phyloP scores from a whole-genome alignment of 768 basidiomycete species.

The Boletus bicolor region DNA sequence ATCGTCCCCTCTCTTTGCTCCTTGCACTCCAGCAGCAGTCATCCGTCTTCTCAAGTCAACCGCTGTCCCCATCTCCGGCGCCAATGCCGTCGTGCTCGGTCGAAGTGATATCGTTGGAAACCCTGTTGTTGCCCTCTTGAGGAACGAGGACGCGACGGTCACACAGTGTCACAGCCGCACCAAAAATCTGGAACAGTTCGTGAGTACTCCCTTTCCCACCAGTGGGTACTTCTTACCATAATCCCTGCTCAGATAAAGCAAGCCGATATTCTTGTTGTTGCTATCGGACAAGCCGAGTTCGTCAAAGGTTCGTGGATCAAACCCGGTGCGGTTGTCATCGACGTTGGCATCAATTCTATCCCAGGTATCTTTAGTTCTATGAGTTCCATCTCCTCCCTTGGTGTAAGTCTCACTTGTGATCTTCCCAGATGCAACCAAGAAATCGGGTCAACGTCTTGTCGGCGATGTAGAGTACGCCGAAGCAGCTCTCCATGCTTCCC shows the following conservation, averaged over 20 bases:
- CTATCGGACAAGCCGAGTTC: slow-evolving; percentile 91
- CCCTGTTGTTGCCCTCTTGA: slow-evolving; percentile 87
- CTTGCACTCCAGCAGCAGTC: slow-evolving; percentile 94
- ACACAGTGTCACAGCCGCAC: slow-evolving; percentile 97
- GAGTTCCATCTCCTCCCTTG: background rate
- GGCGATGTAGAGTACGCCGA: slow-evolving; percentile 90
- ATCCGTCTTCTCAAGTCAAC: slow-evolving; percentile 88
- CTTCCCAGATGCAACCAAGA: slow-evolving; percentile 74
- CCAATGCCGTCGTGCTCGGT: slow-evolving; percentile 88
- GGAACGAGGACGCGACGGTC: slow-evolving; percentile 90
- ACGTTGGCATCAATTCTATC: slow-evolving; percentile 97
- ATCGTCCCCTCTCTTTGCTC: slow-evolving; percentile 83
- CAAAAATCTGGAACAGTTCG: slow-evolving; percentile 73
- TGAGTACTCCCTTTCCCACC: slow-evolving; percentile 36
- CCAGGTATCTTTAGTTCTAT: slow-evolving; percentile 51
- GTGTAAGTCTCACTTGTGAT: background rate
- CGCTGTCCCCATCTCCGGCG: slow-evolving; percentile 71
- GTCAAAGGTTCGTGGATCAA: slow-evolving; percentile 95
- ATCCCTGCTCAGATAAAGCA: slow-evolving; percentile 57
- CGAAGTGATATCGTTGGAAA: slow-evolving; percentile 98
- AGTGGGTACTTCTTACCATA: slow-evolving; percentile 2
- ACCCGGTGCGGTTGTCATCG: slow-evolving; percentile 91
- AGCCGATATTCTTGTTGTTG: slow-evolving; percentile 93
- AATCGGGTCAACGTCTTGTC: slow-evolving; percentile 92
- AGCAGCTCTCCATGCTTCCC: slow-evolving; percentile 74